Base-by-base conservation (phyloP, 257 asterid genomes). In the Solanum lycopersicoides region DNA sequence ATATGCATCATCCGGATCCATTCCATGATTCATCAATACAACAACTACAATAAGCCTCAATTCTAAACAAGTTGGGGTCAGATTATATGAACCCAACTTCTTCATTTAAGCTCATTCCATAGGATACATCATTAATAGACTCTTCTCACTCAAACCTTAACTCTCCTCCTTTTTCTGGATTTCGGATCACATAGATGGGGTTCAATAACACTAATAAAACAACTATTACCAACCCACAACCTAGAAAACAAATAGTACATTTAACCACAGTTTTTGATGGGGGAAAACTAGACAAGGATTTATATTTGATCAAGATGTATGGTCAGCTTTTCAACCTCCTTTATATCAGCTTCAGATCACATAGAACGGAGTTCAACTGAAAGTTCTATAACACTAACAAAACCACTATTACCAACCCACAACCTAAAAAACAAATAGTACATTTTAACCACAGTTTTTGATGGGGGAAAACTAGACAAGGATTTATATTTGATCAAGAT, bases 401-500 rank as follows among this genome's bases (percentile, higher is more conserved):
- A 74, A 74, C 32, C 37, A 73, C 82, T 37, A 73, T 3, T 9
- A 37, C 82, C 28, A 35, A 4, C 47, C 80, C 80, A 35, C 47
- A 72, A 34, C 47, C 80, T 18, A 35, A 15, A 72, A 34, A 34
- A 18, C 45, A 72, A 72, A 72, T 72, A 18, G 5, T 35, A 72
- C 47, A 72, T 72, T 20, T 34, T 72, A 18, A 9, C 47, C 39
- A 18, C 16, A 72, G 28, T 18, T 34, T 69, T 71, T 32, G n/a
- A 15, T 39, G 77, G 77, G 6, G 20, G 8, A 6, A 4, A 9
- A 34, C 77, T 34, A 71, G 8, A 23, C 16, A 71, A 71, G 44
- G 63, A 86, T 71, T 89, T 91, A 97, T 97, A 71, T 71, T 32
- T 30, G 23, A 30, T 69, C 32, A 23, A 60, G 69, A 25, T 12